These are phyloP conservation scores for Marasmius fiardii DNA, from an alignment of 1,284 basidiomycete species.

Conservation along the genomic window DNA sequence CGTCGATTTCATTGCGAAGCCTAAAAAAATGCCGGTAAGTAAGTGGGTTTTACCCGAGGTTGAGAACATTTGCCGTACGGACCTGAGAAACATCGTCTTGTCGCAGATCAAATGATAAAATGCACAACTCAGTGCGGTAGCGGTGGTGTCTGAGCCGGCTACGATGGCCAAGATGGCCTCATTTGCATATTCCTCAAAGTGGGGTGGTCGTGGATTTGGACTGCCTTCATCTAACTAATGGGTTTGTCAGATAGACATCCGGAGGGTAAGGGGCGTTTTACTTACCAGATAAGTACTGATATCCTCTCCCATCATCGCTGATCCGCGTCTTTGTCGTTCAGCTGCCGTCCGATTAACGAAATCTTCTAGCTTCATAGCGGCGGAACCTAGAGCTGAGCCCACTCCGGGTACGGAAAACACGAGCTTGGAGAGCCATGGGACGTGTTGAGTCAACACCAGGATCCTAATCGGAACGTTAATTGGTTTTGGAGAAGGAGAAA, in stretches of 20 bases:
- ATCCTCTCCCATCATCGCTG: conserved; percentile 1
- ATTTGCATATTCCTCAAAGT: background rate
- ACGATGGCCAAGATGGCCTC: conserved; percentile 15
- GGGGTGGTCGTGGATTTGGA: background rate
- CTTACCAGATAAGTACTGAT: conserved; percentile 15
- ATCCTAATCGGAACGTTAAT: conserved; percentile 1
- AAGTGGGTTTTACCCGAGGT: background rate
- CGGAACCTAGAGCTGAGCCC: background rate
- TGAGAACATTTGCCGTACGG: background rate
- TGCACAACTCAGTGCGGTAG: conserved; percentile 17
- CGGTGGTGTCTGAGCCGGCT: conserved; percentile 26
- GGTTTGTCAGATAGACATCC: background rate
- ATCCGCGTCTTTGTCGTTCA: conserved; percentile 1
- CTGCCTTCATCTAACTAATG: background rate
- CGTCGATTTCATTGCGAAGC: conserved; percentile 3
- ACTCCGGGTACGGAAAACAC: conserved; percentile 1
- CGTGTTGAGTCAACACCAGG: conserved; percentile 2
- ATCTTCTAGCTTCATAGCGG: background rate
- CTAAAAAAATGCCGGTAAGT: background rate
- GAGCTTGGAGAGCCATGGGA: conserved; percentile 8
- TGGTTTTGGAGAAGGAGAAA: too few species aligned
- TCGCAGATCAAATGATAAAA: conserved; percentile 20
- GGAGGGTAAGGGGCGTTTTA: background rate
- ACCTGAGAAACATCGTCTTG: background rate
- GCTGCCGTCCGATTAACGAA: conserved; percentile 5